phyloP scores from a whole-genome alignment of 2,329 filamentous ascomycete genomes.

The Pseudocercospora crystallina region DNA sequence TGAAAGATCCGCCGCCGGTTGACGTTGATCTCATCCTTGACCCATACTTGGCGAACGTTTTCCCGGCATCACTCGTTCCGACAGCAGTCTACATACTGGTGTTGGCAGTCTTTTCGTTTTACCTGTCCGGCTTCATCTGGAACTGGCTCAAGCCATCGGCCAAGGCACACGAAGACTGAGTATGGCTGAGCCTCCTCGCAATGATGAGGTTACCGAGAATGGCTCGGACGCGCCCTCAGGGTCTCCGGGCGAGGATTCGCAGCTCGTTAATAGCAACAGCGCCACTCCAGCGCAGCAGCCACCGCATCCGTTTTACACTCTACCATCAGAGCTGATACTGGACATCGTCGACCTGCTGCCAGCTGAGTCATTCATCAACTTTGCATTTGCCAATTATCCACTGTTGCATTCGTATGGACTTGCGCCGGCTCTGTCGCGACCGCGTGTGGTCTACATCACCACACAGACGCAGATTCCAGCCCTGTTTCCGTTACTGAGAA shows the following conservation, averaged over 20 bases:
- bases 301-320: constrained; percentile 38
- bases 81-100: constrained; percentile 67
- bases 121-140: constrained; percentile 50
- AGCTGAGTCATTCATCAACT: constrained; percentile 43
- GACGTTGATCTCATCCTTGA: constrained; percentile 81
- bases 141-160: constrained; percentile 22
- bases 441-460: constrained; percentile 32
- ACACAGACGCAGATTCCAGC: constrained; percentile 31
- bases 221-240: too few species aligned
- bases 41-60: constrained; percentile 74
- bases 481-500: constrained; percentile 29
- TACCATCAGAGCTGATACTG: constrained; percentile 50
- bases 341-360: constrained; percentile 45
- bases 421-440: constrained; percentile 34
- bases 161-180: constrained; percentile 30
- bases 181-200: neutral
- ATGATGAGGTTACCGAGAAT: too few species aligned
- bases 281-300: too few species aligned
- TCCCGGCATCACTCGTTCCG: constrained; percentile 75
- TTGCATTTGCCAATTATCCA: constrained; percentile 49
- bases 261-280: too few species aligned
- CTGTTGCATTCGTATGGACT: constrained; percentile 41
- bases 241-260: too few species aligned
- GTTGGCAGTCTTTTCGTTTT: constrained; percentile 57
- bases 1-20: constrained; percentile 72